phyloP scores from a whole-genome alignment of 805 yeast species.

The Candida multigemmis region DNA sequence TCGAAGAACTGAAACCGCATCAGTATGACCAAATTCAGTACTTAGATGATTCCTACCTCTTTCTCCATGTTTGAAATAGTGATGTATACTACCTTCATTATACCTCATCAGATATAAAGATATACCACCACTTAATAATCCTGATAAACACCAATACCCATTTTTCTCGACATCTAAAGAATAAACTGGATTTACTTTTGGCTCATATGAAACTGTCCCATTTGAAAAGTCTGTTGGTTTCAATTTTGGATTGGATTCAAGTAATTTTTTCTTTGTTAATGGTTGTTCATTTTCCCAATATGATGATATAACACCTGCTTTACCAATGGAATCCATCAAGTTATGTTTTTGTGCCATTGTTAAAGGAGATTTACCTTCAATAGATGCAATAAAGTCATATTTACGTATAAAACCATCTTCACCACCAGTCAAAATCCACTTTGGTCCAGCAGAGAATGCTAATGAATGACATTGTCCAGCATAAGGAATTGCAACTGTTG shows the following conservation, averaged over 20 bases:
- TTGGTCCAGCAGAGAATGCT: slow-evolving; percentile 70
- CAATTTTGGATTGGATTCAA: slow-evolving; percentile 24
- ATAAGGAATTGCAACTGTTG: slow-evolving; percentile 84
- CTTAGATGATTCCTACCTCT: slow-evolving; percentile 16
- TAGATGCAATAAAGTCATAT: slow-evolving; percentile 76
- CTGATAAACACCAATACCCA: slow-evolving; percentile 78
- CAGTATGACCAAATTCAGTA: slow-evolving; percentile 43
- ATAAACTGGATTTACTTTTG: slow-evolving; percentile 75
- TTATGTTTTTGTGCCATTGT: slow-evolving; percentile 90
- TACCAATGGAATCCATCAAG: slow-evolving; percentile 73
- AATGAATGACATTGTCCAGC: slow-evolving; percentile 69
- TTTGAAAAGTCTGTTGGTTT: slow-evolving; percentile 23
- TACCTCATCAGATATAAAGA: slow-evolving; percentile 75
- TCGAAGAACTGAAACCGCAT: slow-evolving; percentile 64
- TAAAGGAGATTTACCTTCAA: slow-evolving; percentile 78
- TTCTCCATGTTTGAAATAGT: slow-evolving; percentile 44
- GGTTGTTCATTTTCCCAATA: slow-evolving; percentile 99
- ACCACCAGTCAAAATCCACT: slow-evolving; percentile 90
- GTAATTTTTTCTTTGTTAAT: slow-evolving; percentile 31
- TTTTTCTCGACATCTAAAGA: slow-evolving; percentile 78
- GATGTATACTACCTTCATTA: slow-evolving; percentile 72
- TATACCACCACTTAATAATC: slow-evolving; percentile 79
- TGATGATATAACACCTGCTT: slow-evolving; percentile 73
- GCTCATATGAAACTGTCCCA: slow-evolving; percentile 40
- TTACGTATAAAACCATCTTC: slow-evolving; percentile 90